Evolutionary conservation across 495 filamentous ascomycete genomes (phyloP).

Genomic region (Penicillium paxilli): DNA sequence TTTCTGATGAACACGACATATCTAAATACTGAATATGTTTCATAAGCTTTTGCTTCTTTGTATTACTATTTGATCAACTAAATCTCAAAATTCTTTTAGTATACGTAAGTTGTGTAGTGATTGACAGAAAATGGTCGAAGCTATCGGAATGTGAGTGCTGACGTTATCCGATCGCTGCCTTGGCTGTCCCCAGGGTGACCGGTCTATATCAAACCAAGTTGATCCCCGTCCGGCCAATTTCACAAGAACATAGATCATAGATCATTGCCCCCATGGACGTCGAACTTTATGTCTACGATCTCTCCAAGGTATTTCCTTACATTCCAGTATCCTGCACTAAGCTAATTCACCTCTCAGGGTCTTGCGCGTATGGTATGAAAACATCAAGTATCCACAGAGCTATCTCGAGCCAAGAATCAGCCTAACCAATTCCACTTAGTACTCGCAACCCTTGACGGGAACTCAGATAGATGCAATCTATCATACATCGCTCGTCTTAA

Average conservation of each 20-base stretch:
- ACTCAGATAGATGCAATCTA: slow-evolving; percentile 87
- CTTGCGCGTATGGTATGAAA: slow-evolving; percentile 48
- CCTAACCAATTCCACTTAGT: slow-evolving; percentile 27
- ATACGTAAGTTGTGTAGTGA: too few species aligned
- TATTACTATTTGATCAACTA: too few species aligned
- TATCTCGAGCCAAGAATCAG: not conserved
- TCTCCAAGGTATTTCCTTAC: slow-evolving; percentile 62
- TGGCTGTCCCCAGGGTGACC: too few species aligned
- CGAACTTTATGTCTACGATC: slow-evolving; percentile 89
- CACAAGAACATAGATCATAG: not conserved
- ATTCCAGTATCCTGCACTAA: not conserved
- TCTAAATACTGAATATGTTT: too few species aligned
- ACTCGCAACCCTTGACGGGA: slow-evolving; percentile 54
- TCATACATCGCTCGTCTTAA: slow-evolving; percentile 84
- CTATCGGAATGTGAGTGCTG: slow-evolving; percentile 27
- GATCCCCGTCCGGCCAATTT: not conserved
- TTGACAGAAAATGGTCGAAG: slow-evolving; percentile 20
- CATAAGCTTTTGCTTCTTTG: too few species aligned
- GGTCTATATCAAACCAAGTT: slow-evolving; percentile 16
- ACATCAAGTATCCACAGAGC: not conserved
- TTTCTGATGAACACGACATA: too few species aligned
- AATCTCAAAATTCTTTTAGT: too few species aligned
- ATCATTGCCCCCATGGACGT: slow-evolving; percentile 66
- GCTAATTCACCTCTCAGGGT: slow-evolving; percentile 33
- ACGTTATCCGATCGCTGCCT: slow-evolving; percentile 41